phyloP scores from a whole-genome alignment of 139 green algal genomes.

The Coccomyxa sp. region DNA sequence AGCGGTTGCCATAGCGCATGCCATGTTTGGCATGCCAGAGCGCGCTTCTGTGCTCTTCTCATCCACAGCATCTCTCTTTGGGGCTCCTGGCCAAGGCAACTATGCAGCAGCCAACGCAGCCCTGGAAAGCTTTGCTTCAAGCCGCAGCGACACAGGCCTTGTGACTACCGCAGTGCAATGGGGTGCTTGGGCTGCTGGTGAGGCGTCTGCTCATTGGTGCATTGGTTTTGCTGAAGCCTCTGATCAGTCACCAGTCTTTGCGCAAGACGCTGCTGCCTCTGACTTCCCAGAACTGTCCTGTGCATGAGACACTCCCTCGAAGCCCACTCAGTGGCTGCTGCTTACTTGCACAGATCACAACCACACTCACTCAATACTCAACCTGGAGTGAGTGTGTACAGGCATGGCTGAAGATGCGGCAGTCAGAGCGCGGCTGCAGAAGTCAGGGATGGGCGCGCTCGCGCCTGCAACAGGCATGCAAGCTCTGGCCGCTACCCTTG shows the following conservation, averaged over 20 bases:
- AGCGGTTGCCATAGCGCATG: not conserved
- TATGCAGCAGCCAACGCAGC: slow-evolving; percentile 48
- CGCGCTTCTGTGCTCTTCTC: slow-evolving; percentile 67
- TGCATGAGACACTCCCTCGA: too few relatives aligned
- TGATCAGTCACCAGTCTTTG: too few relatives aligned
- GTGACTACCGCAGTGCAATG: slow-evolving; percentile 33
- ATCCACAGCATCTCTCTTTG: slow-evolving; percentile 71
- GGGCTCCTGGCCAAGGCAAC: slow-evolving; percentile 56
- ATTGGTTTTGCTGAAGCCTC: too few relatives aligned
- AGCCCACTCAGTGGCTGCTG: too few relatives aligned
- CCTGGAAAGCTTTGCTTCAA: slow-evolving; percentile 34
- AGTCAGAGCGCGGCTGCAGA: slow-evolving; percentile 42
- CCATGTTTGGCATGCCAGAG: slow-evolving; percentile 9
- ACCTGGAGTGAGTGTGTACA: not conserved
- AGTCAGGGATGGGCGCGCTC: slow-evolving; percentile 63
- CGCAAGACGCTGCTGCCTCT: too few relatives aligned
- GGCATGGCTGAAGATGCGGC: slow-evolving; percentile 14
- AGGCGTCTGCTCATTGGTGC: not conserved
- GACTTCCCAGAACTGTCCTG: too few relatives aligned
- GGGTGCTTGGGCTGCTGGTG: slow-evolving; percentile 41
- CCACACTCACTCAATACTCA: too few relatives aligned
- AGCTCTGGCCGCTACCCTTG: slow-evolving; percentile 28
- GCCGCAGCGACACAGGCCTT: slow-evolving; percentile 3
- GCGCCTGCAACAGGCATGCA: slow-evolving; percentile 30
- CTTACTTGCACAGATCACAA: too few relatives aligned